Base-by-base conservation (phyloP, 2,329 filamentous ascomycete genomes). In the Pseudogymnoascus sp. region DNA sequence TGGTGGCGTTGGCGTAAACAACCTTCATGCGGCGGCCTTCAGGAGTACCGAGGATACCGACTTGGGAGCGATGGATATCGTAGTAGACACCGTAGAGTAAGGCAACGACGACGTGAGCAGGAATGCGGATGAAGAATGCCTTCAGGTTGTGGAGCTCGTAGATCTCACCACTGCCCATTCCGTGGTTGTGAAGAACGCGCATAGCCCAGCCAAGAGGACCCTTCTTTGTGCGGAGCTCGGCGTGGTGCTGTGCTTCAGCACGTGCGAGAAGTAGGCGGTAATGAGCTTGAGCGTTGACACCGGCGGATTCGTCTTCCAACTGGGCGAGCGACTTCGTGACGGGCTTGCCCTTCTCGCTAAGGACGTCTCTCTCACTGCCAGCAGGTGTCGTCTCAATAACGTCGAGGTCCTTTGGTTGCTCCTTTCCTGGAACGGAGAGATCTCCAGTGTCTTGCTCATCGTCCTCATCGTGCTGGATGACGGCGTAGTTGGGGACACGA, bases 181-280 rank as follows among this genome's bases (percentile, higher is more conserved):
- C 88, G 79, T 92, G 89, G 70, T 89, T 80, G 72, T 85, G 88
- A 19, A 93, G 85, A 60, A 80, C 84, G 69, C 90, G 88, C 87
- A 93, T 90, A 38, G 88, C 90, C 90, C 90, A 93, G 70, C 86
- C 90, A n/a, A 93, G 80, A 60, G 88, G 88, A 26, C 89, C 88
- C 1, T 77, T 77, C 64, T 80, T 81, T 74, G 83, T 78, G 63
- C 83, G 77, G 62, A 93, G 85, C 69, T 84, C 84, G 21, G 83
- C 83, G 72, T 88, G 83, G 69, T 88, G 81, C 53, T 77, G 80
- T 19, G 79, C 80, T 64, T 86, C 78, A 7, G 81, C 84, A 63
- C 85, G 75, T 4, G 77, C 80, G 62, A 87, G 72, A 62, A 89
- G 79, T 66, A 87, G 78, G 74, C 88, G 81, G 80, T 91, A 90